phyloP scores from a whole-genome alignment of 495 filamentous ascomycete genomes.

The Tuber indicum region DNA sequence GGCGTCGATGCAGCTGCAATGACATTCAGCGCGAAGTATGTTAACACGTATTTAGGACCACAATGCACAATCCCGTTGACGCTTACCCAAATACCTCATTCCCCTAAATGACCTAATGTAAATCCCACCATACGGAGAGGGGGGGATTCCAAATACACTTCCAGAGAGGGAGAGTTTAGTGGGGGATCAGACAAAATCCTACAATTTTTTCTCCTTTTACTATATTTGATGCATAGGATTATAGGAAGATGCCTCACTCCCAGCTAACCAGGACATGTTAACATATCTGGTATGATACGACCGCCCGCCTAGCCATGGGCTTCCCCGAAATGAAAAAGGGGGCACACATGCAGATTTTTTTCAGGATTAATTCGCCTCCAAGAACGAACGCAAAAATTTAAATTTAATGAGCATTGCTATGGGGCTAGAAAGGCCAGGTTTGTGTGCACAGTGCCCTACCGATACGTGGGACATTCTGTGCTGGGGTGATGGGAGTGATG shows the following conservation, averaged over 20 bases:
- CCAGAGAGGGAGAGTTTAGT: background rate
- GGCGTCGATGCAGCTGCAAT: background rate
- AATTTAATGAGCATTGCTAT: background rate
- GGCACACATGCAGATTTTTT: background rate
- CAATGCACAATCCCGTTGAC: background rate
- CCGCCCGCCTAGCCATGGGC: background rate
- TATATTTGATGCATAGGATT: background rate
- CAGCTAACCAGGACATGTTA: background rate
- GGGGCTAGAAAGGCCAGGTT: background rate
- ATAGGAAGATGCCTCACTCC: background rate
- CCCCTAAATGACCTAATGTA: background rate
- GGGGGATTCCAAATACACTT: background rate
- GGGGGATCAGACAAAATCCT: background rate
- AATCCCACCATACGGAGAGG: background rate
- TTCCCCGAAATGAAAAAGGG: background rate
- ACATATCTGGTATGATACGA: background rate
- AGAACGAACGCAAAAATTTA: background rate
- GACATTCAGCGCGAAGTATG: background rate
- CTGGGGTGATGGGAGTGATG: background rate
- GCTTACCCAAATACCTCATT: background rate
- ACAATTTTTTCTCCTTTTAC: background rate
- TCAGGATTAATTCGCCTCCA: background rate
- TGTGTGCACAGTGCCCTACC: background rate
- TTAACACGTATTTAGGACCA: background rate
- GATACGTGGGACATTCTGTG: background rate